Base-by-base conservation (phyloP, 371 early-diverging fungal species). In the Rhizopus sp. region DNA sequence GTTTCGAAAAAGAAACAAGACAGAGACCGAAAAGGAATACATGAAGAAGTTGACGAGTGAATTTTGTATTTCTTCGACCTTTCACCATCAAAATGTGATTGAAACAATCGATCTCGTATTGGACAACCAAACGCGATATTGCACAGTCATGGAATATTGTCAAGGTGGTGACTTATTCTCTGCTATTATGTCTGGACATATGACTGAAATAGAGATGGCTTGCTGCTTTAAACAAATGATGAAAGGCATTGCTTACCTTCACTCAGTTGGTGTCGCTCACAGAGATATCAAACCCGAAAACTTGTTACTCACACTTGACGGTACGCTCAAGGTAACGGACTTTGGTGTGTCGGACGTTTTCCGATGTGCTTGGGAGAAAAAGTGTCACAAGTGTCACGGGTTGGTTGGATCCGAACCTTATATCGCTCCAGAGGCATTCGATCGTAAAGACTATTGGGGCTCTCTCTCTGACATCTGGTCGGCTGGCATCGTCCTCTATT, bases 261-360 rank as follows among this genome's bases (percentile, higher is more conserved):
- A 95, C 68, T 87, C 88, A 10, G 84, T 93, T 67, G 98, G 98
- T 56, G 96, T 99, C 9, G 93, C 92, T 30, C 98, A 98, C 77
- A 81, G 88, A 35, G 90, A 92, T 57, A 80, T 91, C 59, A 91
- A 91, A 60, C 87, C 90, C 7, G 91, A 98, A 73, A 98, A 99
- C 76, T 72, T 98, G 35, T 70, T 99, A 12, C 65, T 98, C 56
- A 93, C 93, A 49, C 71, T 71, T 3, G 75, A 80, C 12, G 84
- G 88, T 50, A 84, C 81, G 30, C 63, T 98, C 50, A 99, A 99
- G 77, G 95, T 97, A 59, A 93, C 95, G 9, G 97, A 99, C 75
- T 99, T 96, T 86, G 95, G 97, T 39, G 93, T 94, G 7, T 89
- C 95, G 2, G 92, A 92, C 46, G 94, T 97, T 6, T 95, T 94